Conservation (phyloP, 2,329 filamentous ascomycete species). For the Ophiostoma sp. region DNA sequence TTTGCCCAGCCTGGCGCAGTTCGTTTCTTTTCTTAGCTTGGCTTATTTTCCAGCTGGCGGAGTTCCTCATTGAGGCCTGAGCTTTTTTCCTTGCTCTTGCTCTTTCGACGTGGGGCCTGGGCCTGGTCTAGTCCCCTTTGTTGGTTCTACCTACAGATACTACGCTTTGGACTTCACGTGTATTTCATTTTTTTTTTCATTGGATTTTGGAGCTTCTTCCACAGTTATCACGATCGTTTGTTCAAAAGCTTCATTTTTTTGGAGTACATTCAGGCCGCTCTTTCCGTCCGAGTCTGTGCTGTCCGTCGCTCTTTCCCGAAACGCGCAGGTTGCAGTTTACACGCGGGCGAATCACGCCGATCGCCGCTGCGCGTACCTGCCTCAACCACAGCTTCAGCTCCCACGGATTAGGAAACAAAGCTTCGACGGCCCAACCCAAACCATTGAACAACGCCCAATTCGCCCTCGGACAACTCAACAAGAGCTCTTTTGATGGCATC, state of each 20-base stretch:
- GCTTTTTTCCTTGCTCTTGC: neutral
- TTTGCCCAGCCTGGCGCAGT: conserved; percentile 19
- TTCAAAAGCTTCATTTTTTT: neutral
- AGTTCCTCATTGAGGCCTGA: neutral
- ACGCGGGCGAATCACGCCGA: neutral
- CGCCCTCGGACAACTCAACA: neutral
- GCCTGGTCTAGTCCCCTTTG: neutral
- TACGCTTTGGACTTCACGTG: neutral
- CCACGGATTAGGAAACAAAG: neutral
- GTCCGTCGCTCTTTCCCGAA: neutral
- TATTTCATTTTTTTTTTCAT: neutral
- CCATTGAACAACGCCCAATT: neutral
- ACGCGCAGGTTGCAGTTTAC: neutral
- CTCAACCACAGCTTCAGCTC: neutral
- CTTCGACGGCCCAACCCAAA: neutral
- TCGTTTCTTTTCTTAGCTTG: neutral
- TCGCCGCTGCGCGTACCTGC: conserved; percentile 2
- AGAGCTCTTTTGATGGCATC: conserved; percentile 31
- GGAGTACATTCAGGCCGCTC: neutral
- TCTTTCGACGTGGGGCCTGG: neutral
- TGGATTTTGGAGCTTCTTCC: neutral
- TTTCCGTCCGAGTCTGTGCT: neutral
- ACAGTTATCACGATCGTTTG: neutral
- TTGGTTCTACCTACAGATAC: neutral
- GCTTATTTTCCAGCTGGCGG: neutral